Conservation (phyloP, 2,329 filamentous ascomycete genomes). For the Alternaria tenuissima region DNA sequence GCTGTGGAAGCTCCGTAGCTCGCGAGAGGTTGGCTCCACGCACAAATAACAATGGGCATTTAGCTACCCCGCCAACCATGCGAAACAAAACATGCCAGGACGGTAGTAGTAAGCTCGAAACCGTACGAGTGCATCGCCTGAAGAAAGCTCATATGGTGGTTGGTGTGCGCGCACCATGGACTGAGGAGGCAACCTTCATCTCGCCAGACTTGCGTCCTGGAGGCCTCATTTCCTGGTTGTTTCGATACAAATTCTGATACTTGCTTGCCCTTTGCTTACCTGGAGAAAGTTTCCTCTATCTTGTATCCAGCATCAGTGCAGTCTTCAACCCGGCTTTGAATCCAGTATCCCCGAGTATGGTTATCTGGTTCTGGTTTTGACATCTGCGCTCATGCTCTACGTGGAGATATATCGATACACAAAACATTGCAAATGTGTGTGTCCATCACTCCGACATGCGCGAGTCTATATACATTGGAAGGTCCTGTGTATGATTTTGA, state of each 20-base stretch:
- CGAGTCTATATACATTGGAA: not conserved
- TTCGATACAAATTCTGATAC: too few species aligned
- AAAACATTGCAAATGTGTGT: not conserved
- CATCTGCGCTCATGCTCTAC: not conserved
- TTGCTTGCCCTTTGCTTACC: not conserved
- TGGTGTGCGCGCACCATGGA: not conserved
- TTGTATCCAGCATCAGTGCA: not conserved
- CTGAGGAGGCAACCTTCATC: not conserved
- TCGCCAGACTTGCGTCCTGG: not conserved
- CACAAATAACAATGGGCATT: not conserved
- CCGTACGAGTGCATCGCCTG: not conserved
- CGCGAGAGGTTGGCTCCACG: not conserved
- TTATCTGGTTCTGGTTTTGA: not conserved
- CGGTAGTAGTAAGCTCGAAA: not conserved
- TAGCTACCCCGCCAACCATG: conserved; percentile 1
- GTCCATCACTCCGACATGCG: too few species aligned
- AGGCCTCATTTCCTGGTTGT: not conserved
- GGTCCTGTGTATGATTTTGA: not conserved
- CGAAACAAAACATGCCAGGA: not conserved
- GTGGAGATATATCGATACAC: not conserved
- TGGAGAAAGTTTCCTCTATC: not conserved
- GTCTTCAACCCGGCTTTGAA: not conserved
- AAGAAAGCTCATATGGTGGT: not conserved
- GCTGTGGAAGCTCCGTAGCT: not conserved
- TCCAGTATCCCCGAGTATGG: not conserved